These are phyloP conservation scores for Otatea glauca DNA, from an alignment of 176 grass and related monocot genomes.

Conservation along the genomic window DNA sequence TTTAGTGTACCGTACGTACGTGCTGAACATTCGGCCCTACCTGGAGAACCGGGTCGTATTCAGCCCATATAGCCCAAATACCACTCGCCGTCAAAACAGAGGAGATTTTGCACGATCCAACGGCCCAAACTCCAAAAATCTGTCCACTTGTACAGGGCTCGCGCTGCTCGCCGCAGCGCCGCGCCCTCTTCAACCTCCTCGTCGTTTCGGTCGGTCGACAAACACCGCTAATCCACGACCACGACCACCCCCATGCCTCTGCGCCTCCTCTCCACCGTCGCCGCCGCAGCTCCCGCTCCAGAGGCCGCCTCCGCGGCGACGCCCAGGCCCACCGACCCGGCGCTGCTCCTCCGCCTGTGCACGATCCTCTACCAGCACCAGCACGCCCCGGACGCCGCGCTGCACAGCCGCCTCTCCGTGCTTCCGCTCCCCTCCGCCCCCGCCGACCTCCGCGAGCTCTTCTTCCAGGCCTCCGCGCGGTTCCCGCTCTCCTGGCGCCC, in stretches of 20 bases:
- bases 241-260: slow-evolving; percentile 5
- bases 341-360: slow-evolving; percentile 67
- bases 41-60: neutral
- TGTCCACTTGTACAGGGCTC: neutral
- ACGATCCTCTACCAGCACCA: slow-evolving; percentile 88
- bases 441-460: slow-evolving; percentile 66
- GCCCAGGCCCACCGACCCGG: slow-evolving; percentile 44
- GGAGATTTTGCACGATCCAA: neutral
- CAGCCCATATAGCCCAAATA: neutral
- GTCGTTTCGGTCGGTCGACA: neutral
- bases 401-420: slow-evolving; percentile 55
- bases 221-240: neutral
- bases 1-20: no score
- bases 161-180: neutral
- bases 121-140: neutral
- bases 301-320: neutral
- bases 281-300: neutral
- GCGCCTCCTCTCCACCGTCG: slow-evolving; percentile 33
- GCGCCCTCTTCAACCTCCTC: neutral
- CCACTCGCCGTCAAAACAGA: neutral
- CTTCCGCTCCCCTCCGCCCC: slow-evolving; percentile 43
- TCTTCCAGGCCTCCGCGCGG: slow-evolving; percentile 66
- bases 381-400: slow-evolving; percentile 51
- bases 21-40: no score
- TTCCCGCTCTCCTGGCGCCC: slow-evolving; percentile 78